Evolutionary conservation across 2,329 filamentous ascomycete genomes (phyloP).

Genomic region (Trichophyton equinum): DNA sequence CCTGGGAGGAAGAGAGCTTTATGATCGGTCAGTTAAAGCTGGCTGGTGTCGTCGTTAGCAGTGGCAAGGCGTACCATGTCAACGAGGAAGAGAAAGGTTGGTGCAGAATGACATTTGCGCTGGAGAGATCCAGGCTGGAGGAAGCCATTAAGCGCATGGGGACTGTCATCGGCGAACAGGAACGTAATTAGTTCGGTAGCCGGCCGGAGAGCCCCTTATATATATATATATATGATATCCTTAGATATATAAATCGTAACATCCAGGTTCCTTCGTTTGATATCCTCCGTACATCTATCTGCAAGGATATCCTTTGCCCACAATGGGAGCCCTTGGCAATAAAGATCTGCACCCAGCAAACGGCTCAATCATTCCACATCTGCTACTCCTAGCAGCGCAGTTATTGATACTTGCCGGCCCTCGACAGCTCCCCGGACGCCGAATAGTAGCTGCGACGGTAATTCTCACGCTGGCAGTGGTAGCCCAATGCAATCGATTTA

Average conservation of each 20-base stretch:
- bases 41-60: background rate
- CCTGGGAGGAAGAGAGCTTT: background rate
- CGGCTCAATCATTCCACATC: background rate
- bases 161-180: background rate
- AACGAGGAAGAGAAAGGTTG: constrained; percentile 1
- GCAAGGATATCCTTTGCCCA: background rate
- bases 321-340: background rate
- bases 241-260: background rate
- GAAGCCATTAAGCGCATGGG: background rate
- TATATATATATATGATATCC: background rate
- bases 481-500: background rate
- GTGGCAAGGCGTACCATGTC: background rate
- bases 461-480: background rate
- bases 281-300: background rate
- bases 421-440: background rate
- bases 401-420: background rate
- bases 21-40: background rate
- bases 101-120: background rate
- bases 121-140: background rate
- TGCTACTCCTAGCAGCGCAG: background rate
- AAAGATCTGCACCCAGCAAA: background rate
- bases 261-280: background rate
- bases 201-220: background rate
- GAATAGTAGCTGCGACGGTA: background rate
- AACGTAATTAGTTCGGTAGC: background rate